Evolutionary conservation across 306 rosid genomes (phyloP).

Genomic region (Malus sylvestris): DNA sequence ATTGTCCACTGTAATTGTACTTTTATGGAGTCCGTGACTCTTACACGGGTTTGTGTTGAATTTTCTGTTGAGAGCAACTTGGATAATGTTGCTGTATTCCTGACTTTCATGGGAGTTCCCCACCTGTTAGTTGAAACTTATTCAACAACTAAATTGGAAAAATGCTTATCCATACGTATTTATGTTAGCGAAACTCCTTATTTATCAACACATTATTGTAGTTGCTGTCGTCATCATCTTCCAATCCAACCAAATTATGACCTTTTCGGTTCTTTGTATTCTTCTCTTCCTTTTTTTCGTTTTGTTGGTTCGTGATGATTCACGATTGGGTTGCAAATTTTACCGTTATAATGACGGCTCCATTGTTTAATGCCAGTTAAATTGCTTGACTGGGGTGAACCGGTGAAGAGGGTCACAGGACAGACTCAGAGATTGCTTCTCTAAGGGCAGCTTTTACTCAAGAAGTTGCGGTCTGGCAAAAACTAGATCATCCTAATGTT

Average conservation of each 20-base stretch:
- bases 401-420: slow-evolving; percentile 95
- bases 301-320: not conserved
- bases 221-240: not conserved
- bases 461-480: slow-evolving; percentile 55
- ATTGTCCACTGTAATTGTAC: slow-evolving; percentile 28
- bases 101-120: slow-evolving; percentile 47
- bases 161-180: not conserved
- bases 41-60: slow-evolving; percentile 48
- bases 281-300: not conserved
- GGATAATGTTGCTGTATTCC: slow-evolving; percentile 29
- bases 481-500: slow-evolving; percentile 95
- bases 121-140: slow-evolving; percentile 23
- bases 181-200: not conserved
- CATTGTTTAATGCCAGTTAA: slow-evolving; percentile 51
- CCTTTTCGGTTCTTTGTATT: not conserved
- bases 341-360: slow-evolving; percentile 9
- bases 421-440: slow-evolving; percentile 83
- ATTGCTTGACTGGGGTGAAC: slow-evolving; percentile 65
- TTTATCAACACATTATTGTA: slow-evolving; percentile 3
- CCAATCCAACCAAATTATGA: not conserved
- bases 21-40: slow-evolving; percentile 39
- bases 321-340: not conserved
- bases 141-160: slow-evolving; percentile 8
- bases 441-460: slow-evolving; percentile 65
- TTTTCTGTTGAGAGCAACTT: slow-evolving; percentile 32